Conservation (phyloP, 192 early-diverging fungal species). For the Cetraspora pellucida region DNA sequence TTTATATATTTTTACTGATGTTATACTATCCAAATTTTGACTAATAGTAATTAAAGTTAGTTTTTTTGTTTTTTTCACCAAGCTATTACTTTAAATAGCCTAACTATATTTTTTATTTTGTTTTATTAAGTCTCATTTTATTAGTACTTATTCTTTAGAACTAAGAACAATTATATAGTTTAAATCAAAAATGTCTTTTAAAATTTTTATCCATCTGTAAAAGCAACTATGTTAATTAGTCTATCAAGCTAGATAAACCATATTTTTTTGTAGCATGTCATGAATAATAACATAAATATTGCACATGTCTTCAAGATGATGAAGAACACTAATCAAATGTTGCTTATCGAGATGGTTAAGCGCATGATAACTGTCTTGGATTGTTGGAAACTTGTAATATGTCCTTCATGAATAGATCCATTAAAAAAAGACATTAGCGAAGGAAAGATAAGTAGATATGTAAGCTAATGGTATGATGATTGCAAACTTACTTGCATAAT, state of each 20-base stretch:
- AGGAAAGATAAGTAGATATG: not conserved
- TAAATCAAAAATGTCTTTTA: too few species aligned
- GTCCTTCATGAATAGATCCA: not conserved
- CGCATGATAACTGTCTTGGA: not conserved
- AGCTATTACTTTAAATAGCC: too few species aligned
- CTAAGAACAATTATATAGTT: too few species aligned
- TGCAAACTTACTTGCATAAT: not conserved
- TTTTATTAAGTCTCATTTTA: too few species aligned
- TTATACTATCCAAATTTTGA: too few species aligned
- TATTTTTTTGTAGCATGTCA: not conserved
- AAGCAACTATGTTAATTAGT: too few species aligned
- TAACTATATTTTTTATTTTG: too few species aligned
- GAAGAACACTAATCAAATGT: conserved; percentile 10
- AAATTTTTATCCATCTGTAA: too few species aligned
- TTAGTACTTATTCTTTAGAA: too few species aligned
- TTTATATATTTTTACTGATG: too few species aligned
- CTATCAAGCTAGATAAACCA: not conserved
- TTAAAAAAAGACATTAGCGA: not conserved
- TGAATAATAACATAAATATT: conserved; percentile 13
- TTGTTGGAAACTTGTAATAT: not conserved
- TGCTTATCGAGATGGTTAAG: not conserved
- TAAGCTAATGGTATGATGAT: not conserved
- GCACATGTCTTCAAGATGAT: not conserved
- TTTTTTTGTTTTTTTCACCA: too few species aligned
- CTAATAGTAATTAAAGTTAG: too few species aligned